Evolutionary conservation across 2,329 filamentous ascomycete genomes (phyloP).

Genomic region (Escovopsis sp.): DNA sequence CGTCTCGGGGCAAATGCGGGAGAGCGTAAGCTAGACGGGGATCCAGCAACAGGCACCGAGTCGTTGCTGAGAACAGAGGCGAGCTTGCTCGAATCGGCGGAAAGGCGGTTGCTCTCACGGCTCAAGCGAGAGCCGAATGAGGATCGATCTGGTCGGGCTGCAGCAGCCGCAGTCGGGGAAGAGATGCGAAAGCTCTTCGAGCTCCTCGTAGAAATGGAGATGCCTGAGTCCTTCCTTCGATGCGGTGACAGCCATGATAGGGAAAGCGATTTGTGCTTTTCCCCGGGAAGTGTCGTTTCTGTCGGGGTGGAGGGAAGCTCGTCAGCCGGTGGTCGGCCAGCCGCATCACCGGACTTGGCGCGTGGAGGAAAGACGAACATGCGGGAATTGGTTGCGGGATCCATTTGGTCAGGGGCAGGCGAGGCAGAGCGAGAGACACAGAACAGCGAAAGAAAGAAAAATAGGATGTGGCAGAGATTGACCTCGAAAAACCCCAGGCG

Average conservation of each 20-base stretch:
- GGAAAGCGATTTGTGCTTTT: constrained; percentile 3
- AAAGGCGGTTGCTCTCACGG: constrained; percentile 22
- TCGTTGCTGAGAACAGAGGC: neutral
- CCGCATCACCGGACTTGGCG: neutral
- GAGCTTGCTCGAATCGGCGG: constrained; percentile 12
- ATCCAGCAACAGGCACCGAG: neutral
- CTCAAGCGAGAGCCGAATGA: constrained; percentile 30
- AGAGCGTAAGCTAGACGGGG: neutral
- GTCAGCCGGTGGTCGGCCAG: neutral
- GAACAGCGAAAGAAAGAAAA: no score
- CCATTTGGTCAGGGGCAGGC: neutral
- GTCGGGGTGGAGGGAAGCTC: neutral
- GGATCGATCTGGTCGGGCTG: constrained; percentile 22
- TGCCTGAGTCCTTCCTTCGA: constrained; percentile 4
- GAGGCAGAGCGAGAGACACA: no score
- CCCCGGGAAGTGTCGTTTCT: neutral
- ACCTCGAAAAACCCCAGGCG: no score
- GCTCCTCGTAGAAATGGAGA: constrained; percentile 3
- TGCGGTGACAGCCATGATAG: constrained; percentile 6
- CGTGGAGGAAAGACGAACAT: neutral
- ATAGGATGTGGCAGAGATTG: no score
- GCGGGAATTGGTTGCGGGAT: neutral
- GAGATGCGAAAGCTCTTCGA: constrained; percentile 3
- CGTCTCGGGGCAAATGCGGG: constrained; percentile 7
- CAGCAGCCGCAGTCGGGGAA: neutral